Percentiles rank a stretch among this genome's conserved stretches.
Evolutionary conservation across 768 basidiomycete genomes (phyloP).

Genomic region (Leucocoprinus sp.): DNA sequence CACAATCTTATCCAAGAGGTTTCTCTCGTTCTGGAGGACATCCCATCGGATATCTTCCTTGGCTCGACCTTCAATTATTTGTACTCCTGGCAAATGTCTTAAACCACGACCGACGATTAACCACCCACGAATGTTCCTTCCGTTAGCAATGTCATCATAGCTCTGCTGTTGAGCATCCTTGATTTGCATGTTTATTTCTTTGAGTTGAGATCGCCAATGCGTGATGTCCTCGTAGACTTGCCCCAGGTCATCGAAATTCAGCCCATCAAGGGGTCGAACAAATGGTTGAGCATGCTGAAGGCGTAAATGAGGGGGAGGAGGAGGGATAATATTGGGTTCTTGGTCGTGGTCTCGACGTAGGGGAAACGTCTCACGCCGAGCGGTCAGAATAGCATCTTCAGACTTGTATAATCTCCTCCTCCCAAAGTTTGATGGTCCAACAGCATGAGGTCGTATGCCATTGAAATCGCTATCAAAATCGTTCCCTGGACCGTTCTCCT

Average conservation of each 20-base stretch:
- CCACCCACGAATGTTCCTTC: conserved; percentile 67
- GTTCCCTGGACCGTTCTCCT: conserved; percentile 30
- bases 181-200: conserved; percentile 68
- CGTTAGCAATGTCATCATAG: conserved; percentile 68
- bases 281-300: conserved; percentile 63
- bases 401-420: conserved; percentile 28
- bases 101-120: conserved; percentile 67
- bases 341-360: conserved; percentile 29
- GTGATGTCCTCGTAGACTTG: conserved; percentile 63
- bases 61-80: conserved; percentile 70
- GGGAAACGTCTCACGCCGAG: conserved; percentile 58
- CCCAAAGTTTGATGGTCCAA: conserved; percentile 27
- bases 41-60: conserved; percentile 83
- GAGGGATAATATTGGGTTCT: conserved; percentile 35
- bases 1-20: conserved; percentile 32
- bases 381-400: conserved; percentile 26
- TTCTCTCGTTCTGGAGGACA: conserved; percentile 55
- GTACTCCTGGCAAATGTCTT: conserved; percentile 49
- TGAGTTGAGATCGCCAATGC: conserved; percentile 59
- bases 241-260: conserved; percentile 59
- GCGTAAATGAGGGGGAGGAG: conserved; percentile 64
- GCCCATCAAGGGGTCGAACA: conserved; percentile 65
- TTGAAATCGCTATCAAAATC: conserved; percentile 30
- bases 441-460: conserved; percentile 25
- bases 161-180: conserved; percentile 55